phyloP scores from a whole-genome alignment of 2,329 filamentous ascomycete genomes.

The Penicillium sp. region DNA sequence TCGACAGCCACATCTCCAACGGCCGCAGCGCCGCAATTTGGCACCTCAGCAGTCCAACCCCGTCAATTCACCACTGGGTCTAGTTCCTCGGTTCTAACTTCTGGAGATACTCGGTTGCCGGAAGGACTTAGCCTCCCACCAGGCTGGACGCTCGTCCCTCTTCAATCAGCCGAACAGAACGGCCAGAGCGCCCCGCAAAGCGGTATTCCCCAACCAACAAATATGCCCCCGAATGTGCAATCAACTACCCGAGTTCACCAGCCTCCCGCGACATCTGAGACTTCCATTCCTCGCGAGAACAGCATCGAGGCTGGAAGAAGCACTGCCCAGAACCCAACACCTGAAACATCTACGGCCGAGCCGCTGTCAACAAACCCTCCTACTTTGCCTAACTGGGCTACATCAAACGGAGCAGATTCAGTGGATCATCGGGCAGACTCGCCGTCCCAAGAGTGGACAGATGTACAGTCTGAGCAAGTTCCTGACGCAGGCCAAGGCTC shows the following conservation, averaged over 20 bases:
- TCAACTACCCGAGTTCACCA: neutral
- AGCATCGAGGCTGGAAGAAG: neutral
- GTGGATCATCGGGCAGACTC: slow-evolving; percentile 25
- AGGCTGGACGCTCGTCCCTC: slow-evolving; percentile 48
- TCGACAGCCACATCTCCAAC: slow-evolving; percentile 12
- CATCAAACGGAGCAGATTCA: slow-evolving; percentile 9
- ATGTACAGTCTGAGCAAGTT: slow-evolving; percentile 28
- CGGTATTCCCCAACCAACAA: neutral
- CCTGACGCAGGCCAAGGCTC: slow-evolving; percentile 12
- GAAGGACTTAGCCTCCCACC: slow-evolving; percentile 56
- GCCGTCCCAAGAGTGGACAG: slow-evolving; percentile 36
- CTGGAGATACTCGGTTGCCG: slow-evolving; percentile 54
- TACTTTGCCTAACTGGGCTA: slow-evolving; percentile 26
- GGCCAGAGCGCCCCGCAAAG: slow-evolving; percentile 4
- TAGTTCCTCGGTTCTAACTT: slow-evolving; percentile 36
- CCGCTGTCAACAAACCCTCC: neutral
- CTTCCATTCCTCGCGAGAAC: neutral
- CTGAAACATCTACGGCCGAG: neutral
- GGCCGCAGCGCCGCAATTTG: slow-evolving; percentile 22
- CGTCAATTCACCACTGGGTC: slow-evolving; percentile 37
- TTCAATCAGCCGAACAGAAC: slow-evolving; percentile 26
- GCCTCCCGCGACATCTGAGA: neutral
- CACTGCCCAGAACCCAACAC: neutral
- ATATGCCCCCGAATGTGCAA: neutral
- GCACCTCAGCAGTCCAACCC: slow-evolving; percentile 24